Evolutionary conservation across 306 rosid genomes (phyloP), one percentile per base, ranked within the genome.

Genomic region (Canavalia gladiata): DNA sequence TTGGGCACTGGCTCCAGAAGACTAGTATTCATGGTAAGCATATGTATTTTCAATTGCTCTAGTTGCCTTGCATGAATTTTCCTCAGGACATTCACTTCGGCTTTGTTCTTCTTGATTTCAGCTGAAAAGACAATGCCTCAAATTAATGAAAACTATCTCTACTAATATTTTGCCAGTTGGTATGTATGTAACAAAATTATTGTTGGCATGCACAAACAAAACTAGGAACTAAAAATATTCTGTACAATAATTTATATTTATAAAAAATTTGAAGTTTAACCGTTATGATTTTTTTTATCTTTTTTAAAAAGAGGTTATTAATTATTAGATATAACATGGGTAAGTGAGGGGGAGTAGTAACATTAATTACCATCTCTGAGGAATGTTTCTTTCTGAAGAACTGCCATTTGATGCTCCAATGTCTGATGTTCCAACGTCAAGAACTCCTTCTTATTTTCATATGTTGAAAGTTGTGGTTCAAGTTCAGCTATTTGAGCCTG

Each of bases 401-500:
- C 57, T 3, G 75, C 28, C 5, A 90, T 52, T 76, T 49, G 8
- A n/a, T 74, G 59, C 4, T 8, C 41, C 90, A 92, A 82, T 41
- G 39, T 41, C 2, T 42, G 65, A 6, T 79, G 56, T 86, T 92
- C 91, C 83, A 60, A n/a, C 51, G 67, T 58, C 29, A 87, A 76
- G 12, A 13, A 8, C 4, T 59, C 39, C 29, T 86, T 84, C 4
- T 82, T 74, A 50, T 70, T 75, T 70, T 41, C 34, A 30, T n/a
- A 69, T 73, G 35, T 30, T 46, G 39, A 75, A 10, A 87, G 25
- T 84, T 84, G 85, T 41, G 87, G 86, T 56, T 41, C n/a, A 52
- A 90, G 34, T 30, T 47, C 1, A 1, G 59, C 81, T 31, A 89
- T 75, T 65, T 89, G 83, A 45, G 50, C 78, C 94, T 92, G 76